phyloP scores from a whole-genome alignment of 805 yeast species.

The Myxozyma neglecta region DNA sequence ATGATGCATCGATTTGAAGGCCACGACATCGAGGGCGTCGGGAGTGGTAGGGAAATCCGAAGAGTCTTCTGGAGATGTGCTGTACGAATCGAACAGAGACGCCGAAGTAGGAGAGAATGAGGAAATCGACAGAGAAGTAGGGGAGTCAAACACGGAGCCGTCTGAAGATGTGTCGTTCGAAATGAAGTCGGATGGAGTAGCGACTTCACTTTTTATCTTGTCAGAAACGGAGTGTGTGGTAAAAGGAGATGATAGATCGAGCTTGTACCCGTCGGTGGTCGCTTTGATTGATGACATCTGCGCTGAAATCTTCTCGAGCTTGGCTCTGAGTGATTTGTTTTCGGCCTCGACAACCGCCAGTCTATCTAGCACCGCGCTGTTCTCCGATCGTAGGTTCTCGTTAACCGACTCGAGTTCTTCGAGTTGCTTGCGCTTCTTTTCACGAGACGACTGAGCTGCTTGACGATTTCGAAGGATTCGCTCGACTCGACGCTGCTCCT shows the following conservation, averaged over 20 bases:
- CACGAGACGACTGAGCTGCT: constrained; percentile 97
- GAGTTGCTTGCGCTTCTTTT: constrained; percentile 89
- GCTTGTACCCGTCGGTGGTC: neutral
- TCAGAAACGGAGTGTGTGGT: neutral
- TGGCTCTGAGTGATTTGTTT: constrained; percentile 14
- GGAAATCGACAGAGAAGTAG: neutral
- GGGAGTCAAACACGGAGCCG: constrained; percentile 1
- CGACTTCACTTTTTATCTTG: neutral
- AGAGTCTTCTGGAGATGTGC: constrained; percentile 6
- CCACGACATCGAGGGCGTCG: constrained; percentile 22
- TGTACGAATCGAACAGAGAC: constrained; percentile 1
- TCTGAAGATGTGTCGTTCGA: neutral
- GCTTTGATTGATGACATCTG: neutral
- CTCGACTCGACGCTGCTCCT: constrained; percentile 93
- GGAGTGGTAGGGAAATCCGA: constrained; percentile 15
- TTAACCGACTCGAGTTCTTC: constrained; percentile 64
- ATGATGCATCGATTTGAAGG: constrained; percentile 33
- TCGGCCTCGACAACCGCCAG: constrained; percentile 23
- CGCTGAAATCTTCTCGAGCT: constrained; percentile 15
- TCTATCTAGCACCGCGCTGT: constrained; percentile 12
- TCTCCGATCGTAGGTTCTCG: constrained; percentile 15
- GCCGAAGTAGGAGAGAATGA: constrained; percentile 3
- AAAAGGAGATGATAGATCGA: neutral
- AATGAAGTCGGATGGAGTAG: constrained; percentile 1
- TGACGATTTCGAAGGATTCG: constrained; percentile 89